Percentiles rank a stretch among this genome's conserved stretches.
Conservation (phyloP, 805 yeast species). For the Saccharomycopsis olivae region DNA sequence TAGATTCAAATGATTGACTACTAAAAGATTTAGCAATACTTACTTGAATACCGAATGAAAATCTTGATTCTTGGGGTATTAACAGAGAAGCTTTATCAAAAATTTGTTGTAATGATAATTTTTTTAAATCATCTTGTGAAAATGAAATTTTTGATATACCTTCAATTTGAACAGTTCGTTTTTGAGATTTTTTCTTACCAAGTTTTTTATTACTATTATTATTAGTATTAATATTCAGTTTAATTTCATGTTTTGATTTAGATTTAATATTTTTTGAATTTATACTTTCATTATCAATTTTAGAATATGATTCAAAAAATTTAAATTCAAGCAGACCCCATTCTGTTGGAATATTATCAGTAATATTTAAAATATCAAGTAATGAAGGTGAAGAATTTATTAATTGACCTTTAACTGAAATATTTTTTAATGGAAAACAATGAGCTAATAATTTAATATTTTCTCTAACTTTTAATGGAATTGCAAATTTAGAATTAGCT, state of each 20-base stretch:
- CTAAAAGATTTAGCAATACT: constrained; percentile 66
- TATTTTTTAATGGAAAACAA: constrained; percentile 24
- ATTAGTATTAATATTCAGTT: no score
- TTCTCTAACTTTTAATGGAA: constrained; percentile 2
- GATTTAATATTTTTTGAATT: background rate
- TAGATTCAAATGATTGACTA: constrained; percentile 40
- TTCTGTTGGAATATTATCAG: constrained; percentile 37
- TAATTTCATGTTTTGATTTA: background rate
- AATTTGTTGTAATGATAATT: constrained; percentile 47
- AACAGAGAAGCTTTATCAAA: constrained; percentile 47
- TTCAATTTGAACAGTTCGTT: constrained; percentile 20
- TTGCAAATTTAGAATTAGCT: background rate
- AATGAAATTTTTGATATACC: constrained; percentile 44
- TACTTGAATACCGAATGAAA: constrained; percentile 50
- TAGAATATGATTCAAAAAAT: constrained; percentile 32
- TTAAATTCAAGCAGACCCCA: constrained; percentile 47
- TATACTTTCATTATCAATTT: background rate
- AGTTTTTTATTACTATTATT: constrained; percentile 18
- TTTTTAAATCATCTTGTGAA: constrained; percentile 45
- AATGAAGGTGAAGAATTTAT: constrained; percentile 20
- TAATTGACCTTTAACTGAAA: no score
- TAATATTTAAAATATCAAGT: constrained; percentile 35
- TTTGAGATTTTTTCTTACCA: constrained; percentile 19
- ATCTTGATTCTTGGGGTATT: constrained; percentile 54
- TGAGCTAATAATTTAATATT: constrained; percentile 23